Evolutionary conservation across 2,329 filamentous ascomycete species (phyloP), one percentile per base, ranked within the genome.

Genomic region (Didymellaceae sp.): DNA sequence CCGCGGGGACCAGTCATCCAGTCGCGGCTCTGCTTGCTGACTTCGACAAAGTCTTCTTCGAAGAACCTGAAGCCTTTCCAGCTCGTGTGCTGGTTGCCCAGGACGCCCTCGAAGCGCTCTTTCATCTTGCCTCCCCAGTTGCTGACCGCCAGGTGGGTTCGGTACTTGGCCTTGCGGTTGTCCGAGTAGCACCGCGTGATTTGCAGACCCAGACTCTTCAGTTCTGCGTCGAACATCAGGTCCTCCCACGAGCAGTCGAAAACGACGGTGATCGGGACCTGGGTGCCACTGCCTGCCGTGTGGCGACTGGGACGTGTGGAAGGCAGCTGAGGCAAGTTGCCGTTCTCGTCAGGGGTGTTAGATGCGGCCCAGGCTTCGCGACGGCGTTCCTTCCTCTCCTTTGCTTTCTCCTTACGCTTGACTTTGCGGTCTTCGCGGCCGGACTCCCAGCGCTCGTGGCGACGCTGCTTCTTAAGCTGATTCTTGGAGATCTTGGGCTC

Each of bases 211-310:
- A 99, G 81, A 4, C 91, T 96, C 46, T 92, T 86, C 22, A 89
- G 79, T 75, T 99, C 94, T 61, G 89, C 88, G 28, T 93, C 89
- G 41, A 81, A 81, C 94, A 99, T 99, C 67, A 92, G 83, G 32
- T 89, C 80, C 71, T 99, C 92, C 70, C 95, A 99, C 59, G 89
- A 86, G 75, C 93, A 97, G 76, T 99, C 94, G 56, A 99, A 78
- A 52, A 99, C 80, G 59, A 99, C 78, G 0, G 90, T 84, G 17
- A 97, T 77, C 1, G 92, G 91, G 0, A 95, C 81, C 47, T 85
- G 82, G 39, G 79, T 76, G 4, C 80, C 75, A n/a, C 47, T 16
- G 63, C 72, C 45, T 13, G 61, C 58, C 16, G 53, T 59, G 34
- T 59, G 55, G 24, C 63, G 58, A 16, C 60, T 54, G 9, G 55